These are phyloP conservation scores for Apiotrichum sp. DNA, from an alignment of 1,284 basidiomycete species.

Conservation along the genomic window DNA sequence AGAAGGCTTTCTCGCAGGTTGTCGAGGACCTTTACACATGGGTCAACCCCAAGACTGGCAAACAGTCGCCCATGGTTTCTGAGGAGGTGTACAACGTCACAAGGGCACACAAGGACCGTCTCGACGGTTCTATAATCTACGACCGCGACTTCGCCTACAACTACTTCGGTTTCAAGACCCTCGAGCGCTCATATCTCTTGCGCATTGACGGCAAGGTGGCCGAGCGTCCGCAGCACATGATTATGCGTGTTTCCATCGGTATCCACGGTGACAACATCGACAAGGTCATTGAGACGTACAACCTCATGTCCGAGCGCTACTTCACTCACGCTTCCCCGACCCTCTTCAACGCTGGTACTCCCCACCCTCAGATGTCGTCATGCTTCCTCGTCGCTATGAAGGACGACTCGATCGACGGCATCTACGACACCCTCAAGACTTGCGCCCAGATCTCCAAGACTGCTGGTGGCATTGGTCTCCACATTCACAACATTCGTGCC, in stretches of 20 bases:
- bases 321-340: constrained; percentile 99
- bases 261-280: constrained; percentile 91
- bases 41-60: constrained; percentile 94
- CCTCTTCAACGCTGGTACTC: constrained; percentile 97
- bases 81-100: constrained; percentile 79
- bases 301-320: constrained; percentile 91
- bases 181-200: constrained; percentile 95
- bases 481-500: constrained; percentile 93
- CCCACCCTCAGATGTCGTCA: constrained; percentile 88
- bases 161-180: constrained; percentile 97
- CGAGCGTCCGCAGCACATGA: constrained; percentile 97
- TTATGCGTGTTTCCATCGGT: constrained; percentile 98
- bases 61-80: constrained; percentile 84
- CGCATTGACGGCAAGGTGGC: constrained; percentile 91
- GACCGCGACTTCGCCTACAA: constrained; percentile 98
- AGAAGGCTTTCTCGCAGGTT: constrained; percentile 91
- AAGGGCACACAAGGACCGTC: constrained; percentile 69
- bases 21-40: constrained; percentile 87
- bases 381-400: constrained; percentile 99
- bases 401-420: constrained; percentile 98
- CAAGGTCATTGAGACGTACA: constrained; percentile 84
- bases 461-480: constrained; percentile 94
- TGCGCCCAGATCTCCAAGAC: constrained; percentile 99
- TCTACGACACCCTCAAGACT: constrained; percentile 97
- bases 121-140: constrained; percentile 96